Conservation (phyloP, 164 flowering plant species). For the Tetrastigma voinierianum region DNA sequence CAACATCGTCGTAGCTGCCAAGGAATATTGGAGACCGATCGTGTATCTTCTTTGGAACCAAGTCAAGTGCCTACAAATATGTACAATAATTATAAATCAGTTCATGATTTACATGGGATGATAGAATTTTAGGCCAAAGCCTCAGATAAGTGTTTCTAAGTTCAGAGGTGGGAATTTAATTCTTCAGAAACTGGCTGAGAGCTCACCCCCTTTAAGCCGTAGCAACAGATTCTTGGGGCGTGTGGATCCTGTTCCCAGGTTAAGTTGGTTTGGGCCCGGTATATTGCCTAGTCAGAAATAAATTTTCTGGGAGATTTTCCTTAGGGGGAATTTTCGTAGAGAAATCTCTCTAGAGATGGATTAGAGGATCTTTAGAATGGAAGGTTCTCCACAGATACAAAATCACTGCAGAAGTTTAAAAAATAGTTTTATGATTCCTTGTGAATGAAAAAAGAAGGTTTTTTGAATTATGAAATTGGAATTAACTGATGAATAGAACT, state of each 20-base stretch:
- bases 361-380: too few relatives aligned
- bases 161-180: too few relatives aligned
- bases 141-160: neutral
- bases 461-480: neutral
- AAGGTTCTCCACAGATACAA: neutral
- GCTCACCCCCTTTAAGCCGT: too few relatives aligned
- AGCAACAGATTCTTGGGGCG: too few relatives aligned
- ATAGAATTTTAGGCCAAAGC: neutral
- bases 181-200: too few relatives aligned
- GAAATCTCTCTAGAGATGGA: too few relatives aligned
- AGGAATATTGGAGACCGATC: conserved; percentile 94
- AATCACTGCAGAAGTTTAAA: neutral
- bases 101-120: neutral
- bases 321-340: neutral
- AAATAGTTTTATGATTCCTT: neutral
- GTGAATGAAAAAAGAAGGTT: neutral
- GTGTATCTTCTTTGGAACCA: conserved; percentile 81
- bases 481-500: neutral
- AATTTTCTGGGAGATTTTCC: neutral
- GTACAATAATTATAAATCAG: neutral
- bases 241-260: too few relatives aligned
- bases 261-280: too few relatives aligned
- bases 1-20: conserved; percentile 94
- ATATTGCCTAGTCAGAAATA: neutral
- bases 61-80: conserved; percentile 77